A percentile compares a stretch with the other conserved stretches of the same genome.
Conservation (phyloP, 768 basidiomycete genomes). For the Boletus insuetus region DNA sequence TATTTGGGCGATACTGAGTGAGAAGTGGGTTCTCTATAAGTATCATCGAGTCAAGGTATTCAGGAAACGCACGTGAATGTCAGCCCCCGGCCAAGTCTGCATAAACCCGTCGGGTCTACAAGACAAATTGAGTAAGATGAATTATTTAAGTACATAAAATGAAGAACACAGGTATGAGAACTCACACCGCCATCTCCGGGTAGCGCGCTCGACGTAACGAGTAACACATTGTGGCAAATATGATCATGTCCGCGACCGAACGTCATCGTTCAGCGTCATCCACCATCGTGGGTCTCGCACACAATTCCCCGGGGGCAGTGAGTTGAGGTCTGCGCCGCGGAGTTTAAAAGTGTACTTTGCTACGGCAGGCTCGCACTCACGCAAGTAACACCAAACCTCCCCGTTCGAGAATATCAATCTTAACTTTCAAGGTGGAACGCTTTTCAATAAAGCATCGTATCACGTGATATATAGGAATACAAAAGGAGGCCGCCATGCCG, state of each 20-base stretch:
- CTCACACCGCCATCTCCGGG: conserved; percentile 18
- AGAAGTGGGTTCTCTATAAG: neutral
- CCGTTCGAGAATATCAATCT: no score
- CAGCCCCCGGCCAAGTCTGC: conserved; percentile 16
- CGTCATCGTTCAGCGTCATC: no score
- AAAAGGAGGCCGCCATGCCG: neutral
- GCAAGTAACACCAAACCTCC: no score
- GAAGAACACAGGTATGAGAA: neutral
- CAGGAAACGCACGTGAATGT: conserved; percentile 21
- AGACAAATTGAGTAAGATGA: neutral
- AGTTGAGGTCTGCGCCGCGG: no score
- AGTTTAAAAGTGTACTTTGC: no score
- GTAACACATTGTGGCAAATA: conserved; percentile 14
- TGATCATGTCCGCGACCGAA: conserved; percentile 7
- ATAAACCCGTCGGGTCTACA: conserved; percentile 15
- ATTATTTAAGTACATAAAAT: neutral
- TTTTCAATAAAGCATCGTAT: no score
- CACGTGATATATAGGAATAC: no score
- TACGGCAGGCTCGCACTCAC: no score
- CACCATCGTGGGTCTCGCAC: no score
- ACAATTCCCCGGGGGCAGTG: no score
- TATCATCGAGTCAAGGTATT: neutral
- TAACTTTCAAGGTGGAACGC: no score
- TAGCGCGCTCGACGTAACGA: conserved; percentile 19
- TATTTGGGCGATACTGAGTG: conserved; percentile 20